phyloP scores from a whole-genome alignment of 2,329 filamentous ascomycete genomes.

The Dactylellina parvicollis region DNA sequence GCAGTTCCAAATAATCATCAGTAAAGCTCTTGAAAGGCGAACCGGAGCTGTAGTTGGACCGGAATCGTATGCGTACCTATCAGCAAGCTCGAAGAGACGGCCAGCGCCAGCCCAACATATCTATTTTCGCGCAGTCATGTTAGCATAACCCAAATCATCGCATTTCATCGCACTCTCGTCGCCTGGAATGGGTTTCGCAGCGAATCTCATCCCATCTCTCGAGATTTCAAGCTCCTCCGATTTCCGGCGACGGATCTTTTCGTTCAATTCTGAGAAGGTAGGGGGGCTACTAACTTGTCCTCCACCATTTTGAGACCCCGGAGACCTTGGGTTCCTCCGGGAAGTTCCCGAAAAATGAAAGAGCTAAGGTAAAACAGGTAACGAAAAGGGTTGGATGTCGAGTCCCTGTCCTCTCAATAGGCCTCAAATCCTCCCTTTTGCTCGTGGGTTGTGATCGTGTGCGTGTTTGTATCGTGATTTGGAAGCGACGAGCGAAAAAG shows the following conservation, averaged over 20 bases:
- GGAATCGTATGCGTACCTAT: conserved; percentile 70
- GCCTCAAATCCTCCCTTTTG: conserved; percentile 6
- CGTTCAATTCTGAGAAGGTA: background rate
- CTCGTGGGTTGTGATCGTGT: background rate
- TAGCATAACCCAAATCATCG: background rate
- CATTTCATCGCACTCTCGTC: background rate
- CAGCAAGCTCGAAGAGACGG: conserved; percentile 77
- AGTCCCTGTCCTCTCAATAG: background rate
- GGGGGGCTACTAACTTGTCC: conserved; percentile 63
- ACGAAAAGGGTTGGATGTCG: background rate
- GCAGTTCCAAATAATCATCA: conserved; percentile 24
- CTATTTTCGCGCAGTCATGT: conserved; percentile 62
- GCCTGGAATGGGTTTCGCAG: background rate
- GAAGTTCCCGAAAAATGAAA: conserved; percentile 4
- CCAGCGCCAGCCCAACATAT: conserved; percentile 79
- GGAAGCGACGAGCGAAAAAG: conserved; percentile 8
- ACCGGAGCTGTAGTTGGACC: background rate
- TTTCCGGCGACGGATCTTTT: background rate
- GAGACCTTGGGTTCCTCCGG: conserved; percentile 23
- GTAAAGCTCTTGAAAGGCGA: conserved; percentile 29
- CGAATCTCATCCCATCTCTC: conserved; percentile 17
- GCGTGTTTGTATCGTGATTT: background rate
- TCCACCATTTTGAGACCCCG: conserved; percentile 61
- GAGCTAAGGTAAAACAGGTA: background rate
- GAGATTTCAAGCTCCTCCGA: conserved; percentile 29